Evolutionary conservation across 2,329 filamentous ascomycete genomes (phyloP).

Genomic region (Fusarium veterinarium): DNA sequence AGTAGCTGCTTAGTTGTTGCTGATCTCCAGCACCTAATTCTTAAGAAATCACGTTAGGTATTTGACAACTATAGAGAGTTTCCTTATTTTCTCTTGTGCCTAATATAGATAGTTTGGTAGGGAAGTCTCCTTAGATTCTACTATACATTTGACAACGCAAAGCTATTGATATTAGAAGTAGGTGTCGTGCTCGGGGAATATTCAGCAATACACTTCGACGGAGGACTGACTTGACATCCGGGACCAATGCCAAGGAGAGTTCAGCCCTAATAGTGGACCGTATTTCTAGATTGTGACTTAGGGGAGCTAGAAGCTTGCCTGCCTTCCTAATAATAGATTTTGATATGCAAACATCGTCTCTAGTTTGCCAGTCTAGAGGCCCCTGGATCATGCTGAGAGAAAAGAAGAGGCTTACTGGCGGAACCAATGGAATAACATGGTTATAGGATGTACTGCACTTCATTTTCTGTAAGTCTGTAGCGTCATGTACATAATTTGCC

Average conservation of each 20-base stretch:
- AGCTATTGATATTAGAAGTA: rapidly evolving
- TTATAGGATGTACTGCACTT: not conserved
- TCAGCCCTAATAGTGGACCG: not conserved
- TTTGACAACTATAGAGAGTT: rapidly evolving
- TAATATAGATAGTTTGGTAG: rapidly evolving
- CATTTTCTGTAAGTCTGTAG: no score
- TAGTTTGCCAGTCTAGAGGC: not conserved
- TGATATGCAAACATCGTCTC: not conserved
- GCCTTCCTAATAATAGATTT: not conserved
- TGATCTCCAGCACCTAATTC: not conserved
- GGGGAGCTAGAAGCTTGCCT: not conserved
- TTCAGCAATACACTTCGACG: rapidly evolving
- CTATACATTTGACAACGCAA: rapidly evolving
- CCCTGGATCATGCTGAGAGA: not conserved
- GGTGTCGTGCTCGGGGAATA: not conserved
- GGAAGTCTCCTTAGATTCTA: rapidly evolving
- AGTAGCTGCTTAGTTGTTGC: not conserved
- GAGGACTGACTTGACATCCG: no score
- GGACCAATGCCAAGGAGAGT: not conserved
- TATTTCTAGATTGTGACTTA: rapidly evolving
- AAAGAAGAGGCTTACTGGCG: not conserved
- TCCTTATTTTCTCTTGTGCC: rapidly evolving
- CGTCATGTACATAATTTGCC: rapidly evolving
- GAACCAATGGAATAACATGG: not conserved
- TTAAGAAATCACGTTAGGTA: rapidly evolving